phyloP scores from a whole-genome alignment of 306 rosid genomes.

The Acacia confusa region DNA sequence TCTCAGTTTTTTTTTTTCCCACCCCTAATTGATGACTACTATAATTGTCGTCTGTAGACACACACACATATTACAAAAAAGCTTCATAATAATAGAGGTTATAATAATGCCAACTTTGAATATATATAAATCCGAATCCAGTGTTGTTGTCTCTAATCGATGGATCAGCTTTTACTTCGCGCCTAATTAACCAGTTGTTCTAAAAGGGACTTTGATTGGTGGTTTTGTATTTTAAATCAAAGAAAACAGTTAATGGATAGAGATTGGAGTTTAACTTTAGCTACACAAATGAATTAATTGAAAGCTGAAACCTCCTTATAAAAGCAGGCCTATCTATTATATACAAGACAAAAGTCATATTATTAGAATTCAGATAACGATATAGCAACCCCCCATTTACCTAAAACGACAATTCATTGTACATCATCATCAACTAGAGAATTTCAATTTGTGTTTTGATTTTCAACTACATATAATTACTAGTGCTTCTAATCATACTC shows the following conservation, averaged over 20 bases:
- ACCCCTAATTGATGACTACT: neutral
- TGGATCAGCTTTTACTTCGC: neutral
- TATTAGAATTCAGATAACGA: conserved; percentile 26
- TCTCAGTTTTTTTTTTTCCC: neutral
- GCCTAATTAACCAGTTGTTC: neutral
- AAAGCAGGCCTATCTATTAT: conserved; percentile 22
- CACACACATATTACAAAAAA: neutral
- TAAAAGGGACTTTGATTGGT: neutral
- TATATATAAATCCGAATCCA: neutral
- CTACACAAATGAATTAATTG: conserved; percentile 18
- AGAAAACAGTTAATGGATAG: conserved; percentile 1
- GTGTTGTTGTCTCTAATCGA: neutral
- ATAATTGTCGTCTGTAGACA: neutral
- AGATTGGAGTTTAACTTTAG: conserved; percentile 32
- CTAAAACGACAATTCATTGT: conserved; percentile 1
- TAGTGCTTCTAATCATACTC: neutral
- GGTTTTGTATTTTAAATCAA: conserved; percentile 1
- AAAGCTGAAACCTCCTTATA: conserved; percentile 19
- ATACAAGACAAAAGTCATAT: conserved; percentile 28
- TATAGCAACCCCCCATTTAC: conserved; percentile 21
- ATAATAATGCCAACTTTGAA: conserved; percentile 17
- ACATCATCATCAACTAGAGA: conserved; percentile 9
- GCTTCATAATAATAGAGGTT: conserved; percentile 21
- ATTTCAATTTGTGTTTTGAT: neutral
- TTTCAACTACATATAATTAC: neutral